Percentiles rank a stretch among this genome's conserved stretches.
These are phyloP conservation scores for Neoboletus magnificus DNA, from an alignment of 768 basidiomycete species.

Conservation along the genomic window DNA sequence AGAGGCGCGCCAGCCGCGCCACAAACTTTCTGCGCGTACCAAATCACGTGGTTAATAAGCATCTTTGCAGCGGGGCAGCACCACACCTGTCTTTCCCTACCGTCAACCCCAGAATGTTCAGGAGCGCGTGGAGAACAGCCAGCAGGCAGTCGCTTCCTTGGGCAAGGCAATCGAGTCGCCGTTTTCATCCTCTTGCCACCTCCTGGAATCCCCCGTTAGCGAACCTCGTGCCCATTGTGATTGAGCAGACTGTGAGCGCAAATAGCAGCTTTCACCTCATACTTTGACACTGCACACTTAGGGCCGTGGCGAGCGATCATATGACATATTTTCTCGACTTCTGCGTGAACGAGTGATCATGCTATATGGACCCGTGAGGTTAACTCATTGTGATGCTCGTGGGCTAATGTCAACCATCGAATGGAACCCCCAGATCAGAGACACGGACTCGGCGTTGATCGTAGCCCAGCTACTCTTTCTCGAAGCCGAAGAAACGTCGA, in stretches of 20 bases:
- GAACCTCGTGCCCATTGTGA: conserved; percentile 85
- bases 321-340: conserved; percentile 94
- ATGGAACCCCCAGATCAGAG: conserved; percentile 63
- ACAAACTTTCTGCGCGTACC: conserved; percentile 11
- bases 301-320: conserved; percentile 86
- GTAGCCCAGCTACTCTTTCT: conserved; percentile 93
- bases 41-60: conserved; percentile 26
- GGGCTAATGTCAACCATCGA: conserved; percentile 9
- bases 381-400: conserved; percentile 6
- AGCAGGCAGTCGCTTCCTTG: conserved; percentile 13
- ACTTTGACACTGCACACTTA: conserved; percentile 26
- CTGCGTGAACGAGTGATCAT: conserved; percentile 93
- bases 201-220: conserved; percentile 46
- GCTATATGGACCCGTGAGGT: conserved; percentile 84
- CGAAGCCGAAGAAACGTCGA: conserved; percentile 91
- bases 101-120: conserved; percentile 25
- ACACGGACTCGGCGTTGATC: conserved; percentile 81
- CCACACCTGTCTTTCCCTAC: not conserved
- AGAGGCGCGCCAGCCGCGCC: conserved; percentile 11
- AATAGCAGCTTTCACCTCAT: conserved; percentile 15
- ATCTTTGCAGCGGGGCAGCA: not conserved
- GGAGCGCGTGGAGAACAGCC: conserved; percentile 24
- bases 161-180: conserved; percentile 32
- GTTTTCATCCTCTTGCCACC: conserved; percentile 53
- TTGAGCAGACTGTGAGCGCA: conserved; percentile 78